Evolutionary conservation across 441 rosid species (phyloP).

Genomic region (Manihot esculenta): DNA sequence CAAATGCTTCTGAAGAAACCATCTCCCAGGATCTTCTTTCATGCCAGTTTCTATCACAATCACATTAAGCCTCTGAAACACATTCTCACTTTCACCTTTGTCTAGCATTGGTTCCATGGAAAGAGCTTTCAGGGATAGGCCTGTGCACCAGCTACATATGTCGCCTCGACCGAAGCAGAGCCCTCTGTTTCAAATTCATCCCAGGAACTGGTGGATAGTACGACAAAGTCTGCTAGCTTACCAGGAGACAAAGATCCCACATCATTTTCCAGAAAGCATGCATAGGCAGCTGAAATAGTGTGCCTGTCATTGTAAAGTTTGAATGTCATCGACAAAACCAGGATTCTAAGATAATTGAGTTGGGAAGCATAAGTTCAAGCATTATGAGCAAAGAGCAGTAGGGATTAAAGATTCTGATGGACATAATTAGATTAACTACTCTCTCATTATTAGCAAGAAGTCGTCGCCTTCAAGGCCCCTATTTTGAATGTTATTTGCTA

Average conservation of each 20-base stretch:
- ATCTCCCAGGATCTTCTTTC: too few relatives aligned
- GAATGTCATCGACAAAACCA: neutral
- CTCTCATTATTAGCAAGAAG: too few relatives aligned
- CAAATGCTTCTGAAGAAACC: too few relatives aligned
- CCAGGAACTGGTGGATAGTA: conserved; percentile 62
- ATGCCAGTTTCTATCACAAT: too few relatives aligned
- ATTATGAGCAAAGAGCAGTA: neutral
- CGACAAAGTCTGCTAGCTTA: conserved; percentile 77
- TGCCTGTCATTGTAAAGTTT: conserved; percentile 45
- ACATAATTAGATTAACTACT: neutral
- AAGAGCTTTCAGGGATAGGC: conserved; percentile 43
- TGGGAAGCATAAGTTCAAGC: neutral
- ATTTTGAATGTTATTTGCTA: too few relatives aligned
- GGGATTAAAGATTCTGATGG: neutral
- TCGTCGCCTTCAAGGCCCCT: too few relatives aligned
- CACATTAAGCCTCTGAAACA: too few relatives aligned
- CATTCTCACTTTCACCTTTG: too few relatives aligned
- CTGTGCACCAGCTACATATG: conserved; percentile 62
- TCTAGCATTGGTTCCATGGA: neutral
- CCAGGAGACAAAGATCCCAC: conserved; percentile 73
- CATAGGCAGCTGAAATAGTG: conserved; percentile 79
- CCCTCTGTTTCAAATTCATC: conserved; percentile 52
- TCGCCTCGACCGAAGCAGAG: conserved; percentile 55
- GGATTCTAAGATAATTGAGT: neutral
- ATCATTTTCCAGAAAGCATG: conserved; percentile 67